These are phyloP conservation scores for Hyaloraphidium curvatum DNA, from an alignment of 192 early-diverging fungal species.

Conservation along the genomic window DNA sequence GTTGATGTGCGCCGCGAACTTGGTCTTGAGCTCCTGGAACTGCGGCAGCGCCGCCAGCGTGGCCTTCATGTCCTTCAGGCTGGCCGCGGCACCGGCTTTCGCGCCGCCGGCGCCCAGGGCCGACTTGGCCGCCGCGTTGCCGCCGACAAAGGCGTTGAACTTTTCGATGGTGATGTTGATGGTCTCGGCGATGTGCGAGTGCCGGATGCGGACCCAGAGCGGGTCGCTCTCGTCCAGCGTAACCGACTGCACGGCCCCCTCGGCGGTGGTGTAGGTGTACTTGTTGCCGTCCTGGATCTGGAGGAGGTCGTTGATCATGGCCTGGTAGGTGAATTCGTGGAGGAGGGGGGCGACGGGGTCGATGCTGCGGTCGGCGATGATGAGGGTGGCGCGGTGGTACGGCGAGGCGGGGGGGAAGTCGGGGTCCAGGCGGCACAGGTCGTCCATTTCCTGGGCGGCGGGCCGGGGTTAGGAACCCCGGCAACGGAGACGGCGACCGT, in stretches of 20 bases:
- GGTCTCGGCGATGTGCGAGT: constrained; percentile 61
- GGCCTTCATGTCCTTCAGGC: constrained; percentile 68
- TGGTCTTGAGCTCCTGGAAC: constrained; percentile 63
- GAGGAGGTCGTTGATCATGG: constrained; percentile 89
- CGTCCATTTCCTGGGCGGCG: constrained; percentile 81
- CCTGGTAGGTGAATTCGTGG: constrained; percentile 99
- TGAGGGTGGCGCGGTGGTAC: constrained; percentile 46
- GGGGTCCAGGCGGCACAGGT: constrained; percentile 41
- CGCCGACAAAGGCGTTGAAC: neutral
- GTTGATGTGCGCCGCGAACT: constrained; percentile 69
- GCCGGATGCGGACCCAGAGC: constrained; percentile 49
- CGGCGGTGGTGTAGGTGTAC: constrained; percentile 30
- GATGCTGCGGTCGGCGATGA: constrained; percentile 79
- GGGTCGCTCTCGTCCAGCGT: constrained; percentile 55
- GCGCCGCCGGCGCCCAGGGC: too few relatives aligned
- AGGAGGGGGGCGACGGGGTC: constrained; percentile 78
- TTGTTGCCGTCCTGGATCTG: constrained; percentile 41
- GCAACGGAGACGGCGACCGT: too few relatives aligned
- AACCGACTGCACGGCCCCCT: constrained; percentile 21
- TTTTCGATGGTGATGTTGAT: neutral
- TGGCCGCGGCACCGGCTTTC: too few relatives aligned
- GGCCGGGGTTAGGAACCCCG: too few relatives aligned
- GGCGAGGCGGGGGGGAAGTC: constrained; percentile 27
- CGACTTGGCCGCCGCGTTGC: too few relatives aligned
- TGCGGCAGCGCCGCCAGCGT: constrained; percentile 64